Percentiles rank a stretch among this genome's conserved stretches.
These are phyloP conservation scores for Ustilago crameri DNA, from an alignment of 1,284 basidiomycete species.

Conservation along the genomic window DNA sequence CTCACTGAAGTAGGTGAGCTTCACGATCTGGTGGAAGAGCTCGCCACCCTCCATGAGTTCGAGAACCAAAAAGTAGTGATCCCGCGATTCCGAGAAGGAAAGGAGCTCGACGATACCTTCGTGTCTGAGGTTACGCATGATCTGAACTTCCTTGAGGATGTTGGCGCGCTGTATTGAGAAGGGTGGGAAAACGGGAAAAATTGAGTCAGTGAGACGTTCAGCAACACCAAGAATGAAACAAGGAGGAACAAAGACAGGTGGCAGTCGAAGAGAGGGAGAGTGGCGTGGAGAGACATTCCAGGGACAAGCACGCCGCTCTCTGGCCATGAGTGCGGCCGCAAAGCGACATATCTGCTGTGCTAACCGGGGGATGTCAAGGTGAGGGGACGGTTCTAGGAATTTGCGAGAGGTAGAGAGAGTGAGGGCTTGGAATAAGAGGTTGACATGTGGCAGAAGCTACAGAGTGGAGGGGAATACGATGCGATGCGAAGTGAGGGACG, in stretches of 20 bases:
- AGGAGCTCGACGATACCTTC: constrained; percentile 79
- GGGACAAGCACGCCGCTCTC: constrained; percentile 31
- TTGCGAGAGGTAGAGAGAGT: background rate
- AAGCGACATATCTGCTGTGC: constrained; percentile 34
- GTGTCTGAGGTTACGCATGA: constrained; percentile 95
- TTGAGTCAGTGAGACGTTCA: constrained; percentile 26
- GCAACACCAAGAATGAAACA: background rate
- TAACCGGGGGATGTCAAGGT: constrained; percentile 2
- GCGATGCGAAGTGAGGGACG: too few species aligned
- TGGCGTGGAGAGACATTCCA: background rate
- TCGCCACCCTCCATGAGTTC: constrained; percentile 88
- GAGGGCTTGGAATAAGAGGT: background rate
- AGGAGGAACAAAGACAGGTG: constrained; percentile 14
- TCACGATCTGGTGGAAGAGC: constrained; percentile 99
- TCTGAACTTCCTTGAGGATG: constrained; percentile 99
- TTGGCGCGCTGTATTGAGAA: constrained; percentile 82
- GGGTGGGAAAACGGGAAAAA: too few species aligned
- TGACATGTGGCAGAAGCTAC: too few species aligned
- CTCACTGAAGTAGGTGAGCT: constrained; percentile 98
- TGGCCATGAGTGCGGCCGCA: constrained; percentile 48
- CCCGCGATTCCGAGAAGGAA: constrained; percentile 78
- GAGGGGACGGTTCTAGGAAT: too few species aligned
- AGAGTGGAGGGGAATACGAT: too few species aligned
- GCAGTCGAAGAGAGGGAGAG: background rate
- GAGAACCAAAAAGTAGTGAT: constrained; percentile 93